Base-by-base conservation (phyloP, 352 stramenopile species). In the Pythium sukuiense region DNA sequence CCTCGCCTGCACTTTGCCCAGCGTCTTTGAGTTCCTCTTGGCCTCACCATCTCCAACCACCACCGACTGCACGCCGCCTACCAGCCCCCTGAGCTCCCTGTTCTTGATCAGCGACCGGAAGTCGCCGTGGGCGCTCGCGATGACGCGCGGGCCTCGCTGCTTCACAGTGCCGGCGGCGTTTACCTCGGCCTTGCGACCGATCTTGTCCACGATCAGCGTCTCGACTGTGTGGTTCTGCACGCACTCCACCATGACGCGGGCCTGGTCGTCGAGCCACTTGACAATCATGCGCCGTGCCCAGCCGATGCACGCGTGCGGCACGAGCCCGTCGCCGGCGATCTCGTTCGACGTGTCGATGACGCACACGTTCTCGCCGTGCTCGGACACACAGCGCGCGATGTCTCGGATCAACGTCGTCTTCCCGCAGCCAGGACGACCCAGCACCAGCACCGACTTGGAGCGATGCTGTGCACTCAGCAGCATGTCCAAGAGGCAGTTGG, bases 311-410 rank as follows among this genome's bases (percentile, higher is more conserved):
- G 49, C 53, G 62, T 97, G 89, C 26, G 87, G 88, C 53, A 91
- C 70, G 56, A 87, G 62, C n/a, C 89, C 87, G 63, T 95, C 86
- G n/a, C 90, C 89, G 11, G 76, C 86, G 69, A 97, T 97, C 69
- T 96, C 88, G 73, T 97, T 97, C n/a, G 77, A 93, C 27, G 89
- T 97, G 73, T 97, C 91, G 27, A 97, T 87, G 43, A 97, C 91
- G 20, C 85, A 79, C 12, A 96, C 81, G 61, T 94, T 96, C 73
- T 86, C 71, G 43, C 73, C 76, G 13, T 64, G 73, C 59, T 81
- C 63, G 0, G 88, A 77, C n/a, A 97, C 67, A 26, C 74, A 81
- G 3, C 84, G 67, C 8, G 86, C 80, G 16, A 92, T 78, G 50
- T 97, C 88, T 63, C 87, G 77, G 35, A 98, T 87, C 3, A 96